Percentiles rank a stretch among this genome's conserved stretches.
Conservation (phyloP, 768 basidiomycete species). For the Boletus rubroflammeus region DNA sequence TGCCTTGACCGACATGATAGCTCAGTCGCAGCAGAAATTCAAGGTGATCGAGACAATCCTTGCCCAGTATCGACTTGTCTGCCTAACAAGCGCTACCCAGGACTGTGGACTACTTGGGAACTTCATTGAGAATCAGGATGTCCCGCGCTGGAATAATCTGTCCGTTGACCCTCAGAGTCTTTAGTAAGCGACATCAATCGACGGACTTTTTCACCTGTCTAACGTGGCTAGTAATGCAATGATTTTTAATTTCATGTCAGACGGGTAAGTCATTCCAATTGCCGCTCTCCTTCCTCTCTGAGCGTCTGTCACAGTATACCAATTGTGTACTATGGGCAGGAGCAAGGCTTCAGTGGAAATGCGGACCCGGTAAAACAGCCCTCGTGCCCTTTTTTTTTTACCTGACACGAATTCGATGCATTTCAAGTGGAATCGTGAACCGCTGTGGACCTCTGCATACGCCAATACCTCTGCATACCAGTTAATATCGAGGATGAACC, state of each 20-base stretch:
- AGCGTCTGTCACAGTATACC: constrained; percentile 47
- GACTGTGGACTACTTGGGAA: constrained; percentile 51
- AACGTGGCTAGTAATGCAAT: constrained; percentile 58
- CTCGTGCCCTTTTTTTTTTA: not conserved
- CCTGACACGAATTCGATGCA: not conserved
- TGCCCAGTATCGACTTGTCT: not conserved
- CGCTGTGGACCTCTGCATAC: constrained; percentile 70
- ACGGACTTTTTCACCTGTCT: not conserved
- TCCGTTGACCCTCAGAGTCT: constrained; percentile 72
- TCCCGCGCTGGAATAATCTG: constrained; percentile 68
- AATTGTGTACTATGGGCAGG: constrained; percentile 79
- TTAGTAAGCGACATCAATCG: constrained; percentile 40
- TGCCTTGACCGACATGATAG: constrained; percentile 49
- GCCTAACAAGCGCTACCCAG: constrained; percentile 9
- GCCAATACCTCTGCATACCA: constrained; percentile 54
- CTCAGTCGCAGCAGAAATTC: constrained; percentile 52
- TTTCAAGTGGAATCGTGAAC: constrained; percentile 65
- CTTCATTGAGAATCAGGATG: constrained; percentile 78
- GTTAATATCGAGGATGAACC: constrained; percentile 57
- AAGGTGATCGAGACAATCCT: constrained; percentile 28
- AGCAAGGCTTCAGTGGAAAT: constrained; percentile 63
- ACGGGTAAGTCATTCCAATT: constrained; percentile 41
- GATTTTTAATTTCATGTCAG: constrained; percentile 70
- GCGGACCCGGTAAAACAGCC: constrained; percentile 55
- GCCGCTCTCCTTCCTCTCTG: not conserved